A percentile compares a stretch with the other conserved stretches of the same genome.
These are phyloP conservation scores for Tranzscheliella williamsii DNA, from an alignment of 1,284 basidiomycete species.

Conservation along the genomic window DNA sequence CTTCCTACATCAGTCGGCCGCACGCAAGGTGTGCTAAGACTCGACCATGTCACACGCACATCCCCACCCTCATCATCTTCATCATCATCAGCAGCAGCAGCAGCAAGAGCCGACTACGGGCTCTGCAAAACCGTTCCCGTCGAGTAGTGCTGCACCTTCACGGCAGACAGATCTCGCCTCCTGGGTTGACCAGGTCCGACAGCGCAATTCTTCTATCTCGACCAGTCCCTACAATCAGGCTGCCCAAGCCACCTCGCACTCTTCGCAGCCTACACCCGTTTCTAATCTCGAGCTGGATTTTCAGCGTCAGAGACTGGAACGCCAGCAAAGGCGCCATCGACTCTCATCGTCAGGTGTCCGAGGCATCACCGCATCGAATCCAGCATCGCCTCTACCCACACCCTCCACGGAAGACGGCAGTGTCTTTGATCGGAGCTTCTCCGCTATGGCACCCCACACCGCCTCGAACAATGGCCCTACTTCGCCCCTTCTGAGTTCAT, in stretches of 20 bases:
- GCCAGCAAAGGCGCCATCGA: conserved; percentile 28
- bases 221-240: not conserved
- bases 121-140: too few species aligned
- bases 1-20: too few species aligned
- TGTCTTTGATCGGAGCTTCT: conserved; percentile 1
- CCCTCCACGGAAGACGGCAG: conserved; percentile 11
- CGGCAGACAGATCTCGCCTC: conserved; percentile 24
- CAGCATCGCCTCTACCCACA: conserved; percentile 21
- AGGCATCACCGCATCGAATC: conserved; percentile 17
- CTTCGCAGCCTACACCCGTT: not conserved
- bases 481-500: conserved; percentile 22
- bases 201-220: conserved; percentile 23
- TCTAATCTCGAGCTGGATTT: conserved; percentile 31
- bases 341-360: conserved; percentile 29
- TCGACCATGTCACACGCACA: not conserved
- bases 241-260: conserved; percentile 2
- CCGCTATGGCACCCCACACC: conserved; percentile 14
- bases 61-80: too few species aligned
- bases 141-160: not conserved
- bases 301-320: conserved; percentile 25
- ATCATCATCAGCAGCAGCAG: too few species aligned
- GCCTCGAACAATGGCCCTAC: conserved; percentile 13
- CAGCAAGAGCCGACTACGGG: too few species aligned
- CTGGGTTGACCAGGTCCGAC: conserved; percentile 32
- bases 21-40: too few species aligned